Conservation (phyloP, 306 rosid genomes). For the Sechiopsis laciniata region DNA sequence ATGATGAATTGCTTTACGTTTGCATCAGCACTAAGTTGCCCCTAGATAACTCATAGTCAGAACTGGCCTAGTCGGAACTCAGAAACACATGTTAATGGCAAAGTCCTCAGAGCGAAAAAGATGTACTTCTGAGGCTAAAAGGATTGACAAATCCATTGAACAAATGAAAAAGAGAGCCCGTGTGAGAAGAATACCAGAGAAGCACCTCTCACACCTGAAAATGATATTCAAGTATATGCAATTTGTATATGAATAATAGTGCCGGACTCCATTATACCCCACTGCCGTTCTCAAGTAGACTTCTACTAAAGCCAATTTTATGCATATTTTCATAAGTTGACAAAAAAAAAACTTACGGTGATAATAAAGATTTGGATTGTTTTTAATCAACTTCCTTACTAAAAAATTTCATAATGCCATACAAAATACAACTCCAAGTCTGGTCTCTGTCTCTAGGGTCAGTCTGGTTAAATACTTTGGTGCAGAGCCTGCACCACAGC, state of each 20-base stretch:
- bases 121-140: slow-evolving; percentile 34
- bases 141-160: slow-evolving; percentile 35
- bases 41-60: background rate
- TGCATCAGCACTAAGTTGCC: slow-evolving; percentile 6
- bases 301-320: slow-evolving; percentile 35
- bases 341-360: slow-evolving; percentile 27
- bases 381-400: slow-evolving; percentile 54
- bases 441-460: slow-evolving; percentile 78
- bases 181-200: slow-evolving; percentile 89
- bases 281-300: slow-evolving; percentile 66
- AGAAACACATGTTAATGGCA: background rate
- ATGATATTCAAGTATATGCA: slow-evolving; percentile 22
- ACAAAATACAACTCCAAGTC: slow-evolving; percentile 65
- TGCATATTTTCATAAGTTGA: slow-evolving; percentile 33
- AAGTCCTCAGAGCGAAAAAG: slow-evolving; percentile 28
- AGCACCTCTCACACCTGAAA: slow-evolving; percentile 75
- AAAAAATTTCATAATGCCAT: slow-evolving; percentile 56
- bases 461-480: slow-evolving; percentile 77
- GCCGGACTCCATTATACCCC: slow-evolving; percentile 55
- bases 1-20: background rate
- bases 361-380: slow-evolving; percentile 33
- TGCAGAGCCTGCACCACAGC: slow-evolving; percentile 82
- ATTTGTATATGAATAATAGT: slow-evolving; percentile 42
- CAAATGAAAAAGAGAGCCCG: slow-evolving; percentile 48
- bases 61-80: background rate